A percentile compares a stretch with the other conserved stretches of the same genome.
These are phyloP conservation scores for Laetiporus sulphureus DNA, from an alignment of 1,284 basidiomycete genomes.

Conservation along the genomic window DNA sequence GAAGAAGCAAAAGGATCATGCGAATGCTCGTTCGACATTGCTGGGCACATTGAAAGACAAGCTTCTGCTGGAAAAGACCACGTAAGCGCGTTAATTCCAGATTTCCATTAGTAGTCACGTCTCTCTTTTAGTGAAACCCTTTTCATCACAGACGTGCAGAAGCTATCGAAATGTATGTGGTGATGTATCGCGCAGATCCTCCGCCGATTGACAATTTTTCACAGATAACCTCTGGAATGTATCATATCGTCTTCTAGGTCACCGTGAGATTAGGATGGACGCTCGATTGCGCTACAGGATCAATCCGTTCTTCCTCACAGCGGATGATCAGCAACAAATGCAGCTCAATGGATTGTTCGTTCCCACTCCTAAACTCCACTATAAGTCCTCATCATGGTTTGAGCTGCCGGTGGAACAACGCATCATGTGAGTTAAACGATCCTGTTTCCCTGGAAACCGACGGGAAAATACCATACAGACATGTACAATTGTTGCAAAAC, in stretches of 20 bases:
- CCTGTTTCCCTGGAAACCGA: neutral
- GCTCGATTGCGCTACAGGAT: conserved; percentile 29
- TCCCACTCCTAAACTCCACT: conserved; percentile 28
- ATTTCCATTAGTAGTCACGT: too few relatives aligned
- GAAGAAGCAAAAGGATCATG: neutral
- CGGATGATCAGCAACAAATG: conserved; percentile 35
- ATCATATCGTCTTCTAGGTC: conserved; percentile 6
- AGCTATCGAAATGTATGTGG: too few relatives aligned
- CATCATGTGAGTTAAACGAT: conserved; percentile 28
- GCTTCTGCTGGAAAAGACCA: too few relatives aligned
- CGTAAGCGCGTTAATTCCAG: too few relatives aligned
- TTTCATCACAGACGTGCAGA: too few relatives aligned
- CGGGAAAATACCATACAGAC: conserved; percentile 21
- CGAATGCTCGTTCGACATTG: too few relatives aligned
- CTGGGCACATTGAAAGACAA: too few relatives aligned
- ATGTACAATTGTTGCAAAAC: conserved; percentile 29
- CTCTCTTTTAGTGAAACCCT: too few relatives aligned
- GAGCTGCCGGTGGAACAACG: conserved; percentile 25
- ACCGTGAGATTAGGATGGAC: conserved; percentile 11
- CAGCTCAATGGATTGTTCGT: conserved; percentile 31
- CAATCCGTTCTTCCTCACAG: conserved; percentile 31
- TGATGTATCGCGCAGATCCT: too few relatives aligned
- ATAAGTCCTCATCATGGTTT: conserved; percentile 23
- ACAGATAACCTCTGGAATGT: neutral
- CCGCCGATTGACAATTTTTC: neutral